Conservation (phyloP, 768 basidiomycete species). For the Peribolospora baueri region DNA sequence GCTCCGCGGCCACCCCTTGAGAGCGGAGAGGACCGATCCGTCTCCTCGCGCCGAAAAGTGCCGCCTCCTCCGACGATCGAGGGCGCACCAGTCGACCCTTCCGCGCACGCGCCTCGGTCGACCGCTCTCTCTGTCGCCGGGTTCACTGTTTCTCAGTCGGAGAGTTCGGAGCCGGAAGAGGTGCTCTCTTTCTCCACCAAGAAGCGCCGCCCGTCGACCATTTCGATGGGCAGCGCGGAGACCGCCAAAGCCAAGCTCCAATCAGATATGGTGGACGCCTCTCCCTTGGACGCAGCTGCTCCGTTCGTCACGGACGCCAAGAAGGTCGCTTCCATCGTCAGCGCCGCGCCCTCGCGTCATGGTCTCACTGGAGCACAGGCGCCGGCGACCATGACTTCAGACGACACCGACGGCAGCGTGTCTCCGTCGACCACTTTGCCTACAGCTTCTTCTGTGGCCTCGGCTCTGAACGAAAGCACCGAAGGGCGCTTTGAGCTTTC, state of each 20-base stretch:
- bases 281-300: no score
- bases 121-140: background rate
- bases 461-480: no score
- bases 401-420: no score
- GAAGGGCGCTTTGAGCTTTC: no score
- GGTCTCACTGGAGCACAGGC: background rate
- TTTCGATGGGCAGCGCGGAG: conserved; percentile 7
- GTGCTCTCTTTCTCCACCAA: conserved; percentile 49
- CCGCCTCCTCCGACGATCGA: background rate
- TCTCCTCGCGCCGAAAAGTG: background rate
- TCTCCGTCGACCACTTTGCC: no score
- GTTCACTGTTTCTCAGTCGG: conserved; percentile 22
- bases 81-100: background rate
- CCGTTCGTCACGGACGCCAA: no score
- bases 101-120: no score
- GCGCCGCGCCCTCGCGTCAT: conserved; percentile 9
- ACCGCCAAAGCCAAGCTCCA: conserved; percentile 14
- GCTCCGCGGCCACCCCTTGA: conserved; percentile 4
- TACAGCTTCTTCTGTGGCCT: no score
- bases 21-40: background rate
- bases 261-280: conserved; percentile 6
- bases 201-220: conserved; percentile 19
- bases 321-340: conserved; percentile 9
- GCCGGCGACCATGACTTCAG: background rate
- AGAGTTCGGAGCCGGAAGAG: conserved; percentile 29